Conservation (phyloP, 441 rosid species). For the Manihot esculenta region DNA sequence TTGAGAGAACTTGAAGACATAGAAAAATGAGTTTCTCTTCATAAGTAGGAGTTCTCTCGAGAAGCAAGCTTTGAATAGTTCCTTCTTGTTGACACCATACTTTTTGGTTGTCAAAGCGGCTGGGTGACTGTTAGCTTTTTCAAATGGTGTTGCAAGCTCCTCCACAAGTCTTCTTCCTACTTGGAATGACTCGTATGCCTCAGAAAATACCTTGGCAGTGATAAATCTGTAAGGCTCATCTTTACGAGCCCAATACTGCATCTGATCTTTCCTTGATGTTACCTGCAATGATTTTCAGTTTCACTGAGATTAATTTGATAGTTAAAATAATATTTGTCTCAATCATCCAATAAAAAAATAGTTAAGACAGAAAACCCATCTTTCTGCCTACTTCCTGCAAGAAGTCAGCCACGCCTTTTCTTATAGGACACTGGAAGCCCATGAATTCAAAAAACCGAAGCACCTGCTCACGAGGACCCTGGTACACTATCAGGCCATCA, state of each 20-base stretch:
- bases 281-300: slow-evolving; percentile 46
- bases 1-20: slow-evolving; percentile 63
- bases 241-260: slow-evolving; percentile 66
- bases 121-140: slow-evolving; percentile 62
- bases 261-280: slow-evolving; percentile 87
- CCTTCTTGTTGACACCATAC: slow-evolving; percentile 62
- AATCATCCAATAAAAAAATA: not conserved
- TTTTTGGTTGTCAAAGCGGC: slow-evolving; percentile 68
- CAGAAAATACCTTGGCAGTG: slow-evolving; percentile 60
- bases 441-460: slow-evolving; percentile 66
- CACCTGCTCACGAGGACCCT: slow-evolving; percentile 80
- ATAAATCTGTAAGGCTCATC: slow-evolving; percentile 62
- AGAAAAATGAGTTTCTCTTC: slow-evolving; percentile 89
- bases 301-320: not conserved
- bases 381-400: slow-evolving; percentile 59
- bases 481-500: slow-evolving; percentile 71
- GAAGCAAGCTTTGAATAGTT: slow-evolving; percentile 58
- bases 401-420: slow-evolving; percentile 91
- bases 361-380: slow-evolving; percentile 3
- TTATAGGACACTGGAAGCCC: slow-evolving; percentile 87
- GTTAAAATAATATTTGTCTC: not conserved
- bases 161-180: slow-evolving; percentile 53
- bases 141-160: slow-evolving; percentile 61
- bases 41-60: slow-evolving; percentile 74
- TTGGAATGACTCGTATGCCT: slow-evolving; percentile 69